These are phyloP conservation scores for Leccinum disarticulatum DNA, from an alignment of 768 basidiomycete species.

Conservation along the genomic window DNA sequence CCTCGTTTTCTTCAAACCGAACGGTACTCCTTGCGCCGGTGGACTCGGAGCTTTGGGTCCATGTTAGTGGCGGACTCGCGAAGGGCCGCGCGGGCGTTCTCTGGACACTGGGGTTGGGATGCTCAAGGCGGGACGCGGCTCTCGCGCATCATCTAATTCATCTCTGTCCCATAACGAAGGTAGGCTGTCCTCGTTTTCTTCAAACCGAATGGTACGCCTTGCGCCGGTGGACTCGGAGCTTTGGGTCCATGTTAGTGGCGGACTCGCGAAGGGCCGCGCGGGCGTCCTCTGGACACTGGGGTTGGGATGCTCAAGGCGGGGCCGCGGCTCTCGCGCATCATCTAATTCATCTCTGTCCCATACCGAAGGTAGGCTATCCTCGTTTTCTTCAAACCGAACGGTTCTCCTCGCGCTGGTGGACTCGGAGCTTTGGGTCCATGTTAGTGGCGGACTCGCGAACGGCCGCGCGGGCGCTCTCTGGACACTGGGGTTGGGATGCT, in stretches of 20 bases:
- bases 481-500: not conserved
- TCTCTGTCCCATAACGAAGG: not conserved
- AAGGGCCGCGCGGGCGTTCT: not conserved
- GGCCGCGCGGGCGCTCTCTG: not conserved
- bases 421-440: not conserved
- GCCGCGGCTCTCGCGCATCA: too few species aligned
- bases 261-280: too few species aligned
- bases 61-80: not conserved
- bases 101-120: not conserved
- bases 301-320: too few species aligned
- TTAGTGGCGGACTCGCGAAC: not conserved
- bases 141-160: not conserved
- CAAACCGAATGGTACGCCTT: not conserved
- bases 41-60: not conserved
- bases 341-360: too few species aligned
- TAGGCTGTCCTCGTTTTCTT: not conserved
- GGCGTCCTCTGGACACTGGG: too few species aligned
- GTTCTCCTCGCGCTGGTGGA: not conserved
- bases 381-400: not conserved
- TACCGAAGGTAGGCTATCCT: too few species aligned
- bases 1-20: not conserved
- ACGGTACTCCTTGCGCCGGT: not conserved
- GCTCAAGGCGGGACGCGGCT: not conserved
- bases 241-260: too few species aligned
- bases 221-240: too few species aligned